Base-by-base conservation (phyloP, 2,329 filamentous ascomycete species). In the Tolypocladium nubicola region DNA sequence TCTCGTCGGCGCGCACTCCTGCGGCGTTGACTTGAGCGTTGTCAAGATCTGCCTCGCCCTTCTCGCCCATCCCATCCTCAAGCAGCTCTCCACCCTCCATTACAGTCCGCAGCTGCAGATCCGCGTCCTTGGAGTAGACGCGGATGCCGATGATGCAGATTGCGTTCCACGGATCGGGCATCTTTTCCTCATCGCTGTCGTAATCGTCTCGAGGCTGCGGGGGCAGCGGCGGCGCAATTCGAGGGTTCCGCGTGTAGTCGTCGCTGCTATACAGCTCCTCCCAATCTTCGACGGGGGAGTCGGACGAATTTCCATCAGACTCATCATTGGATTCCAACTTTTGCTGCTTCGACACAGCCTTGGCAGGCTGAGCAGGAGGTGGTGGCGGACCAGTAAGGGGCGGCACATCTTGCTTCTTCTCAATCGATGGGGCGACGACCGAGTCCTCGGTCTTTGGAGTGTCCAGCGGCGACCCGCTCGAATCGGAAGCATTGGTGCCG, bases 161-260 rank as follows among this genome's bases (percentile, higher is more conserved):
- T 4, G 83, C 83, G 65, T 86, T 85, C 83, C 84, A 86, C 1
- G 81, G 79, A 30, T 81, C 77, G 0, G 77, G 68, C 63, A 76
- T 72, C 59, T 78, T 80, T 63, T 85, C 80, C 57, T 83, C 81
- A n/a, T 83, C 79, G 0, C 76, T 78, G 23, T 80, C 77, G 41
- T 80, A 79, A 2, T 74, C 70, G 8, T 74, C 72, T 5, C 66
- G 65, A 3, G 65, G 63, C 1, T 67, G 61, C 0, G 71, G 63
- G 0, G 71, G 67, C 1, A 72, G 64, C 10, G 73, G 70, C 41
- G 71, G 69, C 2, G 70, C 66, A 47, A 73, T 65, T 19, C 76
- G 74, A 5, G 77, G 79, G 66, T 80, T 80, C 57, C 77, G 76
- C 0, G 76, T 74, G 68, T 81, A 77, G 62, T 85, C 81, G 61